phyloP scores from a whole-genome alignment of 805 yeast species.

The Komagataella populi region DNA sequence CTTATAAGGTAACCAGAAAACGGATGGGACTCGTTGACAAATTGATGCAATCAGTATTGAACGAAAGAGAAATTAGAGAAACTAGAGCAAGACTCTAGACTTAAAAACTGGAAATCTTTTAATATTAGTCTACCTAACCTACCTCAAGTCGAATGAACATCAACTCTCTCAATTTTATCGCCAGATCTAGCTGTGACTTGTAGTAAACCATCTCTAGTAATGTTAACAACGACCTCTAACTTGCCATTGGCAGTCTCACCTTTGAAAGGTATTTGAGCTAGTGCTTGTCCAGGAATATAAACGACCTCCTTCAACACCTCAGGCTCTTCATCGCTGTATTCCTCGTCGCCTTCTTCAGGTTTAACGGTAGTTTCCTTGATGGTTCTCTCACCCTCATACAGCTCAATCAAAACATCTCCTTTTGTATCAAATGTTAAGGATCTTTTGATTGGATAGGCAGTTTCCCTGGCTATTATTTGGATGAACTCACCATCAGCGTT shows the following conservation, averaged over 20 bases:
- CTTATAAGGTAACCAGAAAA: conserved; percentile 4
- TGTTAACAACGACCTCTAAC: conserved; percentile 57
- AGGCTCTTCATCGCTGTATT: conserved; percentile 70
- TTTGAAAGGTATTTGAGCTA: conserved; percentile 69
- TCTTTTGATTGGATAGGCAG: conserved; percentile 85
- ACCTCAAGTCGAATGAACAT: conserved; percentile 17
- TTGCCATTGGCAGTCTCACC: conserved; percentile 51
- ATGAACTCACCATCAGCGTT: conserved; percentile 57
- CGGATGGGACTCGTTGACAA: conserved; percentile 3
- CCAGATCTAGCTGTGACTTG: conserved; percentile 52
- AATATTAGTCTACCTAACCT: background rate
- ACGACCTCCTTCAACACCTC: conserved; percentile 69
- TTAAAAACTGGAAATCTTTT: background rate
- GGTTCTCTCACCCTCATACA: conserved; percentile 78
- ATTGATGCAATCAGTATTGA: background rate
- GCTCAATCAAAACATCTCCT: conserved; percentile 48
- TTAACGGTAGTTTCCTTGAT: conserved; percentile 74
- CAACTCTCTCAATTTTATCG: conserved; percentile 34
- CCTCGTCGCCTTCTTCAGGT: conserved; percentile 34
- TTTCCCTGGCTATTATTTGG: conserved; percentile 65
- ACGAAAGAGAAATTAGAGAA: background rate
- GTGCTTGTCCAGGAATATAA: conserved; percentile 55
- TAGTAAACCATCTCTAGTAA: conserved; percentile 50
- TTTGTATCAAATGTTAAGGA: conserved; percentile 51
- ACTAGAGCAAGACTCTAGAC: background rate